Evolutionary conservation across 164 flowering plant genomes (phyloP).

Genomic region (Magnolia kwangsiensis): DNA sequence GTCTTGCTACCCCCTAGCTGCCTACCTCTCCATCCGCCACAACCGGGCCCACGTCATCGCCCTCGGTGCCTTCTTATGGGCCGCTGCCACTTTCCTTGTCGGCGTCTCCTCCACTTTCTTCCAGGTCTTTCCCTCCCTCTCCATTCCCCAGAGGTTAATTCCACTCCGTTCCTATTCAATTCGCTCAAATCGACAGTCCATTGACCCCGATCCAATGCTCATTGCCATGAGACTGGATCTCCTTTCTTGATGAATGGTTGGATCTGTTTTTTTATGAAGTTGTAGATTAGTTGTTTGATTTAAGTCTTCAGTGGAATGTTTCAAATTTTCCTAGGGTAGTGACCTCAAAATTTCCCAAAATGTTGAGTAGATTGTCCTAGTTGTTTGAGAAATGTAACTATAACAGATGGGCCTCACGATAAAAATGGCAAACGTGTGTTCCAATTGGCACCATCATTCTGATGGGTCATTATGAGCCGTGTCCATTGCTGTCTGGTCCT

Average conservation of each 20-base stretch:
- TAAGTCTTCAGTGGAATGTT: background rate
- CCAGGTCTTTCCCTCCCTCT: conserved; percentile 39
- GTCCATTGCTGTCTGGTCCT: no score
- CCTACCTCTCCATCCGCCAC: conserved; percentile 60
- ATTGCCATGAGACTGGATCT: background rate
- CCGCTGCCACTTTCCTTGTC: conserved; percentile 90
- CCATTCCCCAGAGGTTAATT: background rate
- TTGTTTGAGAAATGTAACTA: no score
- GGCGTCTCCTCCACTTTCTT: conserved; percentile 69
- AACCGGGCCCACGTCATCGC: conserved; percentile 80
- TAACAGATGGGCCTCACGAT: no score
- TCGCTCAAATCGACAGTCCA: background rate
- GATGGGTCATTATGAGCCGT: no score
- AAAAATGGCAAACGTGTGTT: no score
- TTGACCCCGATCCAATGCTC: background rate
- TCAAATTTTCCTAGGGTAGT: no score
- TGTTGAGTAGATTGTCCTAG: no score
- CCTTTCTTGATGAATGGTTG: background rate
- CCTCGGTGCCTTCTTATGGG: conserved; percentile 86
- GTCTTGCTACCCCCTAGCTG: conserved; percentile 70
- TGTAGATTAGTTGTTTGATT: background rate
- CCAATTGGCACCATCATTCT: no score
- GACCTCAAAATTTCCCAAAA: no score
- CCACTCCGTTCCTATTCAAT: background rate
- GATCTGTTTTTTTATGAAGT: background rate